Base-by-base conservation (phyloP, 495 filamentous ascomycete species). In the Trichoderma orchidacearum region DNA sequence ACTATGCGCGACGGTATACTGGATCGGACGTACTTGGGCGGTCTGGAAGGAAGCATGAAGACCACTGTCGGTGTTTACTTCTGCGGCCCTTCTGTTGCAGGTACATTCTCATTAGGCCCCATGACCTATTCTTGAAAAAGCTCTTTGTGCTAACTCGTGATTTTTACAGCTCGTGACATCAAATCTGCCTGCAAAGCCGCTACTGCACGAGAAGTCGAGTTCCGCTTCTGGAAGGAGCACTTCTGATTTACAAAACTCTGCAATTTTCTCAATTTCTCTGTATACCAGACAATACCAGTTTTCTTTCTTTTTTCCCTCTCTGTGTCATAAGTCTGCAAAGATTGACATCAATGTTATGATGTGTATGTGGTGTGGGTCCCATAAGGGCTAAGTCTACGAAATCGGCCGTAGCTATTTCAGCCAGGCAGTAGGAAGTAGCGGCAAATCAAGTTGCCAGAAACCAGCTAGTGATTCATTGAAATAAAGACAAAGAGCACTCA, bases 201-300 rank as follows among this genome's bases (percentile, higher is more conserved):
- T 6, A 87, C 82, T 18, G 83, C 77, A 6, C 79, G 76, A 59
- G 87, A 95, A 60, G 87, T 98, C 56, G 80, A 80, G 56, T 99
- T 97, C 74, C 89, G 88, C 67, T 99, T 99, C 77, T 99, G 93
- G 93, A 99, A 97, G 73, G 93, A 99, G 72, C 90, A 99, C 63
- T 80, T 80, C 61, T 80, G 73, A 45, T 53, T 3, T 31, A 30
- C 7, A 32, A 30, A 30, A 17, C 17, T 6, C 1, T 17, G 27
- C 1, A 29, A 28, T 15, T 30, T 29, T 4, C 27, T 4, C 12
- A 53, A 30, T 30, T 18, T 8, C 51, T 29, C 27, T 30, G 28
- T 32, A 53, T 31, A 53, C 30, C 51, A 53, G 51, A n/a, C 28
- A 53, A 53, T 53, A 30, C 18, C 51, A 30, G 11, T 31, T 53